Conservation (phyloP, 352 stramenopile genomes). For the Thalassiosira tumida region DNA sequence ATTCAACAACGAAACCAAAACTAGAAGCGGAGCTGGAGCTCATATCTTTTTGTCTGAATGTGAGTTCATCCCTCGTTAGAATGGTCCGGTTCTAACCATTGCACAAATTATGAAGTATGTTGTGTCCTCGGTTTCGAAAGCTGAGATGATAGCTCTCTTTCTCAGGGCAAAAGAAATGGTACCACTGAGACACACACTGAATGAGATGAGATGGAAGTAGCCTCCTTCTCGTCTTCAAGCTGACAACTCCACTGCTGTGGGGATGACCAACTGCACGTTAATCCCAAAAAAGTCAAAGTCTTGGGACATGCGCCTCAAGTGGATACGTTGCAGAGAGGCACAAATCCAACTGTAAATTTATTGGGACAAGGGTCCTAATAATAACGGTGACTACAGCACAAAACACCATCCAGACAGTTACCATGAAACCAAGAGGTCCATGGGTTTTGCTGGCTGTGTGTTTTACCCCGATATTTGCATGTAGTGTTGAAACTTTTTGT, state of each 20-base stretch:
- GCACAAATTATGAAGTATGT: not conserved
- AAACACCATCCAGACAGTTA: not conserved
- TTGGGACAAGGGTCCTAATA: not conserved
- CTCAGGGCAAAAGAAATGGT: not conserved
- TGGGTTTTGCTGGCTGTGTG: too few species aligned
- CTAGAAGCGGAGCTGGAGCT: constrained; percentile 41
- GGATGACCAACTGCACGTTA: not conserved
- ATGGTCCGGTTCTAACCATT: not conserved
- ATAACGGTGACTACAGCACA: not conserved
- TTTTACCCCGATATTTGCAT: not conserved
- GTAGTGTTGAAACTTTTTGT: not conserved
- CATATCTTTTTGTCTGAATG: constrained; percentile 66
- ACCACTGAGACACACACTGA: not conserved
- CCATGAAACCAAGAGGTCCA: not conserved
- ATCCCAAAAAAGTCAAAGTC: not conserved
- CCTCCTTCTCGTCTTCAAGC: too few species aligned
- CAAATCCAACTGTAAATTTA: not conserved
- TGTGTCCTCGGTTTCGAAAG: not conserved
- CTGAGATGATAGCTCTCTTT: not conserved
- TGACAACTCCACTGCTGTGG: not conserved
- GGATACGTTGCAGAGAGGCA: not conserved
- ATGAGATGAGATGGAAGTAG: not conserved
- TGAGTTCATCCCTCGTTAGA: not conserved
- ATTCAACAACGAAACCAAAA: constrained; percentile 62
- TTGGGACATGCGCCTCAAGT: not conserved